Evolutionary conservation across 371 early-diverging fungal species (phyloP).

Genomic region (Mitosporidium daphniae): DNA sequence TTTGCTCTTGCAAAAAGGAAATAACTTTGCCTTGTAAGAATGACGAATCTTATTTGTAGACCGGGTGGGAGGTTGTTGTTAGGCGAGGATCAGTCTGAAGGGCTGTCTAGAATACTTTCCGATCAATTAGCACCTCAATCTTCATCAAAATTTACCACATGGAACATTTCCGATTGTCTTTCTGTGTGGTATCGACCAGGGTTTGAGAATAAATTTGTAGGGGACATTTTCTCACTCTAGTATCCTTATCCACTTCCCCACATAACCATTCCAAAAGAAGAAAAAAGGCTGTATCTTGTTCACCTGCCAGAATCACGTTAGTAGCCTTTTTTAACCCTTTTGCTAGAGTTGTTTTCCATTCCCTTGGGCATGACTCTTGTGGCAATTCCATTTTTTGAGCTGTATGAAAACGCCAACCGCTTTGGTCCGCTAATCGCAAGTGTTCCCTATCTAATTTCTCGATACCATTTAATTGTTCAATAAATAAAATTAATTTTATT

Average conservation of each 20-base stretch:
- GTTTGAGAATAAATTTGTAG: constrained; percentile 30
- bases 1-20: constrained; percentile 20
- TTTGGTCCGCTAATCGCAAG: constrained; percentile 31
- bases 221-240: constrained; percentile 6
- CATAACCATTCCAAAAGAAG: constrained; percentile 31
- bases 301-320: constrained; percentile 29
- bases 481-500: too few species aligned
- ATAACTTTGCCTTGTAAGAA: constrained; percentile 28
- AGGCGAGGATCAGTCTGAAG: constrained; percentile 24
- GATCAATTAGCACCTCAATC: constrained; percentile 9
- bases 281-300: constrained; percentile 23
- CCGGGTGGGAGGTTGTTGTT: constrained; percentile 29
- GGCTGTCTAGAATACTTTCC: constrained; percentile 17
- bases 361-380: constrained; percentile 33
- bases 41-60: constrained; percentile 10
- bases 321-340: constrained; percentile 1
- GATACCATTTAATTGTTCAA: constrained; percentile 2
- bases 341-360: constrained; percentile 21
- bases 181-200: constrained; percentile 33
- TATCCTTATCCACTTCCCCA: constrained; percentile 41
- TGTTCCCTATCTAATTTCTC: constrained; percentile 21
- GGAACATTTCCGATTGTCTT: constrained; percentile 28
- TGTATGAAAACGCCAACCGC: constrained; percentile 25
- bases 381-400: constrained; percentile 37
- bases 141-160: constrained; percentile 10